Evolutionary conservation across 495 filamentous ascomycete species (phyloP).

Genomic region (Penicillium cataractarum): DNA sequence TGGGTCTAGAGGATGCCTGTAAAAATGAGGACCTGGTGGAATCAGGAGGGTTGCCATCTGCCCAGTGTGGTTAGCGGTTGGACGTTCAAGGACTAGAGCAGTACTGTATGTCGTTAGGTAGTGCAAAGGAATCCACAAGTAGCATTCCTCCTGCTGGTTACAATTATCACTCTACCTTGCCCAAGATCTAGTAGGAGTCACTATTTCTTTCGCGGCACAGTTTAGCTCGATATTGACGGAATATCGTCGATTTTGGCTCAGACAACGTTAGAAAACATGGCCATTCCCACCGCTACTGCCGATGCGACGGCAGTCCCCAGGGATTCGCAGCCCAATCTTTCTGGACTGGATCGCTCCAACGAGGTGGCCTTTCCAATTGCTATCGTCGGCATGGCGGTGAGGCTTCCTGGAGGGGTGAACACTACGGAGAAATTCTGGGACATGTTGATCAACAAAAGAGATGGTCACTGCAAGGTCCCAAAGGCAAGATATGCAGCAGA

Average conservation of each 20-base stretch:
- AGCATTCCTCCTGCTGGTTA: neutral
- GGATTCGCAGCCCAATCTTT: neutral
- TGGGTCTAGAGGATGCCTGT: neutral
- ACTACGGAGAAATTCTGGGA: conserved; percentile 43
- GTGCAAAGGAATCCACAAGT: neutral
- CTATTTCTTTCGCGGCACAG: neutral
- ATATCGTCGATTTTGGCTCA: neutral
- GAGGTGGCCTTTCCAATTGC: conserved; percentile 40
- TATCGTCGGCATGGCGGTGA: conserved; percentile 52
- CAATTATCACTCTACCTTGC: neutral
- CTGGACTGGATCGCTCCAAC: neutral
- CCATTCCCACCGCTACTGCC: neutral
- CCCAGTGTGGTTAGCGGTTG: neutral
- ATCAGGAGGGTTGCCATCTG: neutral
- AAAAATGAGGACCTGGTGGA: neutral
- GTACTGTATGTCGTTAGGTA: neutral
- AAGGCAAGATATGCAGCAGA: conserved; percentile 42
- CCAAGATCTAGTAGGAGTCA: neutral
- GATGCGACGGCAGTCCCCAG: too few species aligned
- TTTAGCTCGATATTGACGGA: neutral
- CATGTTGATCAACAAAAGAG: conserved; percentile 41
- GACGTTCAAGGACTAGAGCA: neutral
- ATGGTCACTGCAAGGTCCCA: conserved; percentile 41
- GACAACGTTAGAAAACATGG: neutral
- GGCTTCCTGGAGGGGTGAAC: conserved; percentile 49